phyloP scores from a whole-genome alignment of 176 grass and related monocot genomes.

The Poa pratensis region DNA sequence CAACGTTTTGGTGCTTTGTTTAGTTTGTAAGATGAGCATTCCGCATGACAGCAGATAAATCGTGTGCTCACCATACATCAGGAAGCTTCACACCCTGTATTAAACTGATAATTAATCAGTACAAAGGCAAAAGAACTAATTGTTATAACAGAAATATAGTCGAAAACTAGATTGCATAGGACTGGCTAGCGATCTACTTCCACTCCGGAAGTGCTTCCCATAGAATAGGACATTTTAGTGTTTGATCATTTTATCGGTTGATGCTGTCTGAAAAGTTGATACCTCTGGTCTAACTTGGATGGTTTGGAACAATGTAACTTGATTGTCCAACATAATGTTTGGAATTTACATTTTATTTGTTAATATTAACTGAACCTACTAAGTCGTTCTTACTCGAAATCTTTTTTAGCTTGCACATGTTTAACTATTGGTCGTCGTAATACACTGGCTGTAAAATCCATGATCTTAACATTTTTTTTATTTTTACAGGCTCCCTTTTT shows the following conservation, averaged over 20 bases:
- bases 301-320: neutral
- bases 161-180: neutral
- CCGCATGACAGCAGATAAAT: neutral
- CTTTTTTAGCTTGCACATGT: slow-evolving; percentile 12
- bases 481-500: slow-evolving; percentile 69
- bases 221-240: neutral
- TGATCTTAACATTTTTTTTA: slow-evolving; percentile 29
- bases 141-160: neutral
- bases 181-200: neutral
- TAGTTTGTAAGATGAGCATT: slow-evolving; percentile 17
- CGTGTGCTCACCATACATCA: neutral
- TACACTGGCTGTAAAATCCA: slow-evolving; percentile 18
- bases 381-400: neutral
- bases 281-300: neutral
- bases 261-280: neutral
- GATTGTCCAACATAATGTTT: slow-evolving; percentile 17
- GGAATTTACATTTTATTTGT: neutral
- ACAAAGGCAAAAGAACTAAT: neutral
- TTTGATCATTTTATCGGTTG: neutral
- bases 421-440: neutral
- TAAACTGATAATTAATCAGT: neutral
- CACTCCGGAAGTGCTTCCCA: neutral
- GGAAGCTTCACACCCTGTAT: neutral
- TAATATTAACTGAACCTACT: slow-evolving; percentile 1
- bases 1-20: neutral